phyloP scores from a whole-genome alignment of 2,329 filamentous ascomycete species.

The Paecilomyces niveus region DNA sequence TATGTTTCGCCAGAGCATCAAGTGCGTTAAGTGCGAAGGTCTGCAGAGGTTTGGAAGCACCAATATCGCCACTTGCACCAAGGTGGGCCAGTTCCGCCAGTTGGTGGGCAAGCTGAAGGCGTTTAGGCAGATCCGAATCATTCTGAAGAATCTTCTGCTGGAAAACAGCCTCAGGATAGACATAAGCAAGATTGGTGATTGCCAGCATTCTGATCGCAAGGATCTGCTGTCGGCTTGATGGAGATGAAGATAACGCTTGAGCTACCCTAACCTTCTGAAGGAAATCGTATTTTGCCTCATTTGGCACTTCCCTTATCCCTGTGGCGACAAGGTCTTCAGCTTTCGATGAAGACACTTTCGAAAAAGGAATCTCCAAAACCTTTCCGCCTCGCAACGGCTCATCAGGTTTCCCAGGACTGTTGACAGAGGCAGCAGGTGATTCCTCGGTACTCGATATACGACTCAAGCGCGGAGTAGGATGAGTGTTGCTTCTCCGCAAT shows the following conservation, averaged over 20 bases:
- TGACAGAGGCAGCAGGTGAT: conserved; percentile 44
- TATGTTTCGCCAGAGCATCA: conserved; percentile 77
- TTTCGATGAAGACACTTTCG: conserved; percentile 34
- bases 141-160: conserved; percentile 77
- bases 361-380: conserved; percentile 56
- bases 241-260: conserved; percentile 65
- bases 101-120: conserved; percentile 85
- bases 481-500: conserved; percentile 60
- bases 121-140: conserved; percentile 81
- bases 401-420: conserved; percentile 31
- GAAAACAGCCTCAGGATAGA: conserved; percentile 76
- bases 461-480: conserved; percentile 46
- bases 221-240: conserved; percentile 63
- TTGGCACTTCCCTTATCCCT: conserved; percentile 58
- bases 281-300: conserved; percentile 71
- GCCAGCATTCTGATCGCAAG: conserved; percentile 77
- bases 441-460: conserved; percentile 41
- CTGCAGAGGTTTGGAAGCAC: conserved; percentile 70
- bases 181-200: conserved; percentile 84
- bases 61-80: conserved; percentile 58
- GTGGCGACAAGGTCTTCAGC: conserved; percentile 31
- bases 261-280: conserved; percentile 76
- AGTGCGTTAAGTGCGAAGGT: conserved; percentile 73
- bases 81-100: conserved; percentile 87
- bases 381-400: conserved; percentile 39